Conservation (phyloP, 1,139 yeast species). For the Blastobotrys aristatus region DNA sequence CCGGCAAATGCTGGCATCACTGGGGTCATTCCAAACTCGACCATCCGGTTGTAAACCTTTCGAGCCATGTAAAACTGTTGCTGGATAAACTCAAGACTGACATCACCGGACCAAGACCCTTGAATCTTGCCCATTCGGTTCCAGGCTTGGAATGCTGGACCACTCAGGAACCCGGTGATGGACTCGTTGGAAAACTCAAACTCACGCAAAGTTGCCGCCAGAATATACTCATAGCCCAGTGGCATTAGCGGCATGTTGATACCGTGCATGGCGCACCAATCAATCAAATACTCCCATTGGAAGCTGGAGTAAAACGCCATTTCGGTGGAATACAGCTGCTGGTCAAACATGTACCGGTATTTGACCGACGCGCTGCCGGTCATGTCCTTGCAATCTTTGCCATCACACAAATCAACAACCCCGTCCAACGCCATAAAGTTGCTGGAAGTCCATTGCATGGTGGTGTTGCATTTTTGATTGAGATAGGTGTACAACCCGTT, state of each 20-base stretch:
- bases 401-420: constrained; percentile 14
- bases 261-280: constrained; percentile 19
- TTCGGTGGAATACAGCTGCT: constrained; percentile 18
- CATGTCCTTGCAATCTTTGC: not conserved
- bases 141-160: constrained; percentile 18
- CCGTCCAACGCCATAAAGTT: constrained; percentile 10
- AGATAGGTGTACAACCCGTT: constrained; percentile 17
- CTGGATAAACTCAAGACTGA: constrained; percentile 8
- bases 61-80: constrained; percentile 14
- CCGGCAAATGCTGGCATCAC: constrained; percentile 19
- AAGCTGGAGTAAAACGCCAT: constrained; percentile 15
- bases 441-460: constrained; percentile 17
- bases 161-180: constrained; percentile 14
- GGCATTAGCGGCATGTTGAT: no score
- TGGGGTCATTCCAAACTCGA: constrained; percentile 19
- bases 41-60: constrained; percentile 15
- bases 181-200: constrained; percentile 14
- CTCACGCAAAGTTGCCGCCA: no score
- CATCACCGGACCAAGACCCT: constrained; percentile 18
- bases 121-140: constrained; percentile 19
- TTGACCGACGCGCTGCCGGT: not conserved
- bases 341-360: not conserved
- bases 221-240: no score
- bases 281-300: constrained; percentile 18
- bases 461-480: constrained; percentile 15